Conservation (phyloP, 306 rosid species). For the Urtica urens region DNA sequence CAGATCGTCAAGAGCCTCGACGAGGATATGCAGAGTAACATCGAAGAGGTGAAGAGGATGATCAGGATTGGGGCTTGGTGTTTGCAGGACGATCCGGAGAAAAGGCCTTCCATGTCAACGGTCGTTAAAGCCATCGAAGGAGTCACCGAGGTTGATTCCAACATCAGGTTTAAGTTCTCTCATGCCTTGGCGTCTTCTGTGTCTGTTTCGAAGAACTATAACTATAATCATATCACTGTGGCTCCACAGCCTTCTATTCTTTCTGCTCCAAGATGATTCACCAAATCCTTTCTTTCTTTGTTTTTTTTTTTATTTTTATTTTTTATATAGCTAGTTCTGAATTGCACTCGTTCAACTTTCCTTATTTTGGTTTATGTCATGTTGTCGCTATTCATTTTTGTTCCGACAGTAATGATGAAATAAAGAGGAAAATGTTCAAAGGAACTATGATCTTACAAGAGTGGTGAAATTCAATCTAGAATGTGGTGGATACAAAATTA, state of each 20-base stretch:
- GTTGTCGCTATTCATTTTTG: no score
- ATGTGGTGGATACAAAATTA: no score
- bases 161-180: constrained; percentile 7
- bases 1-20: constrained; percentile 5
- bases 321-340: not conserved
- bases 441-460: no score
- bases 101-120: constrained; percentile 15
- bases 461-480: no score
- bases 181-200: not conserved
- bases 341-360: no score
- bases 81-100: constrained; percentile 8
- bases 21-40: constrained; percentile 3
- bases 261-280: constrained; percentile 6
- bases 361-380: no score
- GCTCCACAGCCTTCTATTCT: constrained; percentile 7
- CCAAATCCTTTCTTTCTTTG: not conserved
- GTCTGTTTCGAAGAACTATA: not conserved
- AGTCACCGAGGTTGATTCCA: constrained; percentile 3
- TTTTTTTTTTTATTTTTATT: not conserved
- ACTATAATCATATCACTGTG: no score
- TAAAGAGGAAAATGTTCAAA: no score
- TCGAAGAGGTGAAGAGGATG: constrained; percentile 9
- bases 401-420: no score
- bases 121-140: constrained; percentile 13
- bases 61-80: constrained; percentile 14